Conservation (phyloP, 2,329 filamentous ascomycete genomes). For the Aspergillus sp. region DNA sequence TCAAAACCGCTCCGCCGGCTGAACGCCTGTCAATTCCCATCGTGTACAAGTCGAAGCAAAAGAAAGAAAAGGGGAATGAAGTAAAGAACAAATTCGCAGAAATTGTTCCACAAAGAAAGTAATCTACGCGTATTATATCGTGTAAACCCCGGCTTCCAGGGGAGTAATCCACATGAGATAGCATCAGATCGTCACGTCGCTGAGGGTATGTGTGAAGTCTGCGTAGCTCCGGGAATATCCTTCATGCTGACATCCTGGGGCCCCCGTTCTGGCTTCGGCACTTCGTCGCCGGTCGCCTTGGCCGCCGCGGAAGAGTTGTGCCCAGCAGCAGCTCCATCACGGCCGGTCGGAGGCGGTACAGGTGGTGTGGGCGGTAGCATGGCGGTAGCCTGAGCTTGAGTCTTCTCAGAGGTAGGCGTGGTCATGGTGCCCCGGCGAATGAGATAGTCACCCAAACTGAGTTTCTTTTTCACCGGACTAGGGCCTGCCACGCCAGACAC, state of each 20-base stretch:
- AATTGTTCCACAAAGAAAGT: conserved; percentile 15
- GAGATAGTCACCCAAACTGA: conserved; percentile 53
- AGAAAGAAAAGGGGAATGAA: conserved; percentile 13
- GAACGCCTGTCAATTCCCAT: conserved; percentile 27
- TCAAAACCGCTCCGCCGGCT: conserved; percentile 19
- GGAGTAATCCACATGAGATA: conserved; percentile 8
- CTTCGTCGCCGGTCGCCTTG: conserved; percentile 2
- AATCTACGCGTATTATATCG: conserved; percentile 4
- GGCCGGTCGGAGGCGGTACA: conserved; percentile 17
- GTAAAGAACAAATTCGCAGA: conserved; percentile 9
- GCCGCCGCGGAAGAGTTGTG: conserved; percentile 12
- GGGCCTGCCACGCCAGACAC: conserved; percentile 41
- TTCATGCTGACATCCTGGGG: conserved; percentile 35
- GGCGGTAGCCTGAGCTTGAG: conserved; percentile 30
- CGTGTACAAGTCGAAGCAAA: conserved; percentile 21
- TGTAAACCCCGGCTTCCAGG: conserved; percentile 1
- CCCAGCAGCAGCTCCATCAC: conserved; percentile 16
- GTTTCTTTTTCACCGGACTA: conserved; percentile 53
- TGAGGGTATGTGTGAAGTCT: conserved; percentile 30
- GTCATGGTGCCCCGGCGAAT: conserved; percentile 44
- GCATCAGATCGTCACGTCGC: conserved; percentile 25
- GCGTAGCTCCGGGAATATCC: conserved; percentile 31
- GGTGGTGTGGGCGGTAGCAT: conserved; percentile 31
- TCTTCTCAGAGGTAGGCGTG: conserved; percentile 45
- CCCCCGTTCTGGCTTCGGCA: conserved; percentile 18